phyloP scores from a whole-genome alignment of 495 filamentous ascomycete species.

The Aspergillus olivimuriae region DNA sequence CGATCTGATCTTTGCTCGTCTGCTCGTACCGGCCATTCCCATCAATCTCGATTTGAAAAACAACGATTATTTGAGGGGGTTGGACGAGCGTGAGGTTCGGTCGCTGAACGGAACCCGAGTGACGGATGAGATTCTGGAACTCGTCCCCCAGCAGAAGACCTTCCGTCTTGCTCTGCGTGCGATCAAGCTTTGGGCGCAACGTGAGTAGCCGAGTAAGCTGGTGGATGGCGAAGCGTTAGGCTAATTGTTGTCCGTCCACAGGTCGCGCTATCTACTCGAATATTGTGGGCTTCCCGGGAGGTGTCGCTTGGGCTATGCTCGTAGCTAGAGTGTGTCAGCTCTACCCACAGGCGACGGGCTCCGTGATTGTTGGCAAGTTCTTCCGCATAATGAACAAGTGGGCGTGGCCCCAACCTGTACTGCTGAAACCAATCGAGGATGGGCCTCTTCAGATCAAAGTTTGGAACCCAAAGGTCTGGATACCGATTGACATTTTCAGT shows the following conservation, averaged over 20 bases:
- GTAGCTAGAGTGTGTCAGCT: slow-evolving; percentile 93
- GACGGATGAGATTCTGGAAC: slow-evolving; percentile 79
- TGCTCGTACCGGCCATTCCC: slow-evolving; percentile 65
- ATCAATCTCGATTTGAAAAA: slow-evolving; percentile 68
- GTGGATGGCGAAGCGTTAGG: background rate
- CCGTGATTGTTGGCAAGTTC: slow-evolving; percentile 84
- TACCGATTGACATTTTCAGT: too few species aligned
- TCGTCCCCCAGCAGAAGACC: slow-evolving; percentile 82
- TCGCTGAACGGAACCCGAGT: slow-evolving; percentile 91
- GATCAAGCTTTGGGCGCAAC: slow-evolving; percentile 94
- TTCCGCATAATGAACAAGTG: slow-evolving; percentile 86
- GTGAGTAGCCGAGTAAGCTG: slow-evolving; percentile 34
- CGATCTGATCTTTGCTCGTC: slow-evolving; percentile 85
- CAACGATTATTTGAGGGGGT: slow-evolving; percentile 74
- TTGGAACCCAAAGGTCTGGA: slow-evolving; percentile 89
- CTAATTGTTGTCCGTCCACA: slow-evolving; percentile 18
- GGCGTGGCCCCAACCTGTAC: slow-evolving; percentile 88
- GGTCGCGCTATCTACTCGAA: slow-evolving; percentile 87
- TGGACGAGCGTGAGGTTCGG: slow-evolving; percentile 79
- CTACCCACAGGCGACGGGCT: slow-evolving; percentile 87
- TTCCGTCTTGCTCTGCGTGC: slow-evolving; percentile 83
- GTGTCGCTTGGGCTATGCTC: slow-evolving; percentile 96
- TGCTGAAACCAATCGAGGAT: slow-evolving; percentile 84
- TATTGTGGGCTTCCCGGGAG: slow-evolving; percentile 91
- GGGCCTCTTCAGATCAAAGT: slow-evolving; percentile 72